phyloP scores from a whole-genome alignment of 352 stramenopile species.

The Globisporangium uncinulatum region DNA sequence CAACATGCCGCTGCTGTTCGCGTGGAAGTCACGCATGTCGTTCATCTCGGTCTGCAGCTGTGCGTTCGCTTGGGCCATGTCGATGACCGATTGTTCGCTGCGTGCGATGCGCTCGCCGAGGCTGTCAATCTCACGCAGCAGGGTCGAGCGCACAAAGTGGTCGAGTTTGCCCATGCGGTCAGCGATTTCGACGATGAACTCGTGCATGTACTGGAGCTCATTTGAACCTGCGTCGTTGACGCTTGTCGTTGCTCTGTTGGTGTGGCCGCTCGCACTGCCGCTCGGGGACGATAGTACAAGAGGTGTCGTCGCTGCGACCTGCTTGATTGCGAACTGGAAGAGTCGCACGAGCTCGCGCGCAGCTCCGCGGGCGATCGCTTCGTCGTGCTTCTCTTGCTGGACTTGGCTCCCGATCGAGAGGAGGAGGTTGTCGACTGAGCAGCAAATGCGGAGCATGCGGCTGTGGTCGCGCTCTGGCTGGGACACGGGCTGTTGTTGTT shows the following conservation, averaged over 20 bases:
- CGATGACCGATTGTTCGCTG: conserved; percentile 12
- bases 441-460: conserved; percentile 58
- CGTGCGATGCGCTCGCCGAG: conserved; percentile 9
- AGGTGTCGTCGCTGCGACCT: conserved; percentile 18
- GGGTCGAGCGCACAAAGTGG: conserved; percentile 27
- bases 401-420: conserved; percentile 41
- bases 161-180: conserved; percentile 35
- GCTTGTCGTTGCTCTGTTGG: not conserved
- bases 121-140: conserved; percentile 23
- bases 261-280: not conserved
- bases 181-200: conserved; percentile 34
- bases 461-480: conserved; percentile 45
- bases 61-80: conserved; percentile 13
- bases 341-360: conserved; percentile 39
- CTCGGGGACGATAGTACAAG: not conserved
- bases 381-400: conserved; percentile 43
- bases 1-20: conserved; percentile 22
- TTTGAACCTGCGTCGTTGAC: conserved; percentile 5
- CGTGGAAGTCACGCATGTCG: conserved; percentile 39
- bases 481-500: conserved; percentile 17
- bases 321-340: conserved; percentile 41
- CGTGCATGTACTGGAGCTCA: conserved; percentile 37
- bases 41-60: conserved; percentile 34
- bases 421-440: conserved; percentile 61
- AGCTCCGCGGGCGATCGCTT: conserved; percentile 36